Conservation (phyloP, 495 filamentous ascomycete species). For the Aspergillus leporis region DNA sequence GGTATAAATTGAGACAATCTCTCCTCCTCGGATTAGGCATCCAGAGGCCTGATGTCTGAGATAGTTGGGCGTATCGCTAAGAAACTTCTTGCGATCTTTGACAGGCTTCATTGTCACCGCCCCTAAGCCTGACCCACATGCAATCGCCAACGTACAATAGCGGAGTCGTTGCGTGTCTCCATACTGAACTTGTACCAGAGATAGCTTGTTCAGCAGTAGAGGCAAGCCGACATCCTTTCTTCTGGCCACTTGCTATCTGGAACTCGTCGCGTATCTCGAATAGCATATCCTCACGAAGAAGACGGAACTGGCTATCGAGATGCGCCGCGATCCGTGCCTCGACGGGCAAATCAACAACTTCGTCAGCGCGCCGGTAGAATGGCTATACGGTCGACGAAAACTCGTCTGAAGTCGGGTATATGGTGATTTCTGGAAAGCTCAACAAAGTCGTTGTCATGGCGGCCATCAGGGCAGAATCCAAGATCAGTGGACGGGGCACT, state of each 20-base stretch:
- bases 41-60: conserved; percentile 63
- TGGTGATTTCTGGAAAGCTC: conserved; percentile 62
- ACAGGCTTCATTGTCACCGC: conserved; percentile 31
- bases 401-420: conserved; percentile 71
- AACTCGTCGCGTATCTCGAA: conserved; percentile 63
- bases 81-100: conserved; percentile 42
- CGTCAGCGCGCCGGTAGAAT: conserved; percentile 55
- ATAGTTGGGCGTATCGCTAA: conserved; percentile 49
- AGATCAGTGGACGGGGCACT: conserved; percentile 6
- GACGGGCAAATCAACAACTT: conserved; percentile 24
- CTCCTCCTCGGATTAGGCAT: conserved; percentile 51
- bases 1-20: conserved; percentile 62
- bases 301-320: conserved; percentile 77
- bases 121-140: conserved; percentile 45
- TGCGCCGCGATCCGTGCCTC: conserved; percentile 51
- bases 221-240: conserved; percentile 38
- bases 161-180: conserved; percentile 25
- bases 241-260: conserved; percentile 42
- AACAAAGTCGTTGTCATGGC: conserved; percentile 75
- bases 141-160: conserved; percentile 47
- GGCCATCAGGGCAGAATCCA: conserved; percentile 56
- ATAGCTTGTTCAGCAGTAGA: conserved; percentile 29
- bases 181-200: conserved; percentile 31
- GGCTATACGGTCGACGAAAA: conserved; percentile 57
- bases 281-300: conserved; percentile 75